Conservation (phyloP, 306 rosid genomes). For the Quercus dentata region DNA sequence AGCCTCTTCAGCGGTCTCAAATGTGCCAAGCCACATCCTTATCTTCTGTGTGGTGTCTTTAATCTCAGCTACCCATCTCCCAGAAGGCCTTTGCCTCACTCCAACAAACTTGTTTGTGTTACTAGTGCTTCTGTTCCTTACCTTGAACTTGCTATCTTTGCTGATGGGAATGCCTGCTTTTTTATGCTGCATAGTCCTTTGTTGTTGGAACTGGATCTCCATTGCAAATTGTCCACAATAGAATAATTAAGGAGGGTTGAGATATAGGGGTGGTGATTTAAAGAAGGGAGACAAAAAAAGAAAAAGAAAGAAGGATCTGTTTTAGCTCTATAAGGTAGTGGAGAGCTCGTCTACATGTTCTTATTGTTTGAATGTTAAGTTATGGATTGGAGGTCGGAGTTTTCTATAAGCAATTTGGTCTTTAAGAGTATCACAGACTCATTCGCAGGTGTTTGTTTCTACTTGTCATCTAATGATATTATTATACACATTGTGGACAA, state of each 20-base stretch:
- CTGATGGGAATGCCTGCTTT: slow-evolving; percentile 20
- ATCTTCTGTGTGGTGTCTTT: slow-evolving; percentile 88
- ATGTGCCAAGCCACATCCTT: slow-evolving; percentile 99
- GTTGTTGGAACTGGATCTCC: slow-evolving; percentile 76
- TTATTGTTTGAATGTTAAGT: slow-evolving; percentile 18
- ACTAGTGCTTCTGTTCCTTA: slow-evolving; percentile 41
- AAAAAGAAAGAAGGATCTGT: not conserved
- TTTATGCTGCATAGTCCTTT: slow-evolving; percentile 17
- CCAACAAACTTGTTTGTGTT: slow-evolving; percentile 75
- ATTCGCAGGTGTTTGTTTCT: slow-evolving; percentile 6
- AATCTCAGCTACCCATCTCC: slow-evolving; percentile 99
- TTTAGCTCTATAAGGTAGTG: slow-evolving; percentile 16
- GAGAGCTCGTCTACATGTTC: slow-evolving; percentile 27
- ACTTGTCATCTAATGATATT: not conserved
- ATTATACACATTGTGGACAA: slow-evolving; percentile 27
- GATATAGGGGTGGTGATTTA: not conserved
- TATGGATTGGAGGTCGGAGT: slow-evolving; percentile 20
- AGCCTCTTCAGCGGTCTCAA: slow-evolving; percentile 94
- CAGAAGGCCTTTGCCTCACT: slow-evolving; percentile 92
- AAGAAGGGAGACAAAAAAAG: not conserved
- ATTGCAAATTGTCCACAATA: slow-evolving; percentile 23
- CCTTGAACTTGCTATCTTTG: slow-evolving; percentile 48
- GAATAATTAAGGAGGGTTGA: not conserved
- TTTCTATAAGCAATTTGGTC: slow-evolving; percentile 33
- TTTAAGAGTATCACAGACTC: slow-evolving; percentile 16